phyloP scores from a whole-genome alignment of 225 moss, liverwort and hornwort genomes.

The Rhytidiadelphus loreus region DNA sequence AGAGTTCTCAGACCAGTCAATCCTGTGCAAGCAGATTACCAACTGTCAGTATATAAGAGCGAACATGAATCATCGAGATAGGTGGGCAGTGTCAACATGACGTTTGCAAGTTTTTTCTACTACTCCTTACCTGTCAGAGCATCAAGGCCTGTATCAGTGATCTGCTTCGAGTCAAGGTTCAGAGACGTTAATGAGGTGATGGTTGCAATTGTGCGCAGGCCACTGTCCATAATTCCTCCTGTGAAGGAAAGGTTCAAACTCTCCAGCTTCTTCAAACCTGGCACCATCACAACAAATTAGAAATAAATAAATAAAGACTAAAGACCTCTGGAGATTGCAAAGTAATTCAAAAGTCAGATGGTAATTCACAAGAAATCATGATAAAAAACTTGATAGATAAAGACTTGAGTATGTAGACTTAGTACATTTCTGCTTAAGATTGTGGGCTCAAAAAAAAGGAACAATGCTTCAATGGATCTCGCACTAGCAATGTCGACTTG shows the following conservation, averaged over 20 bases:
- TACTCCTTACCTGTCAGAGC: conserved; percentile 29
- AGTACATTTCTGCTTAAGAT: not conserved
- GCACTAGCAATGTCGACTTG: not conserved
- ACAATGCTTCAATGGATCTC: not conserved
- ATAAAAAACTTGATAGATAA: not conserved
- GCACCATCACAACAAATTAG: not conserved
- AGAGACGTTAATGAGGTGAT: conserved; percentile 78
- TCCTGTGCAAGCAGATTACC: conserved; percentile 17
- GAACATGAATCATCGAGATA: not conserved
- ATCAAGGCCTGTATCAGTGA: conserved; percentile 67
- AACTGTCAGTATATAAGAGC: not conserved
- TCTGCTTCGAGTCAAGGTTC: conserved; percentile 79
- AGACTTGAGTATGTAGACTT: not conserved
- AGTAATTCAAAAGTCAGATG: not conserved
- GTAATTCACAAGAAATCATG: not conserved
- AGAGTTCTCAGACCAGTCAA: conserved; percentile 71
- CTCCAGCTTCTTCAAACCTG: conserved; percentile 74
- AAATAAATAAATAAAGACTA: not conserved
- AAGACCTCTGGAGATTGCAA: not conserved
- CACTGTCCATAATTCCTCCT: conserved; percentile 50
- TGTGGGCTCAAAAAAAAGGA: not conserved
- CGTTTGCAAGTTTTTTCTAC: not conserved
- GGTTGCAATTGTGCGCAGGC: conserved; percentile 65
- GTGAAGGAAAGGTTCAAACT: conserved; percentile 80
- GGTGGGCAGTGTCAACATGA: not conserved